Evolutionary conservation across 2,329 filamentous ascomycete species (phyloP).

Genomic region (Calcarisporium arbuscula): DNA sequence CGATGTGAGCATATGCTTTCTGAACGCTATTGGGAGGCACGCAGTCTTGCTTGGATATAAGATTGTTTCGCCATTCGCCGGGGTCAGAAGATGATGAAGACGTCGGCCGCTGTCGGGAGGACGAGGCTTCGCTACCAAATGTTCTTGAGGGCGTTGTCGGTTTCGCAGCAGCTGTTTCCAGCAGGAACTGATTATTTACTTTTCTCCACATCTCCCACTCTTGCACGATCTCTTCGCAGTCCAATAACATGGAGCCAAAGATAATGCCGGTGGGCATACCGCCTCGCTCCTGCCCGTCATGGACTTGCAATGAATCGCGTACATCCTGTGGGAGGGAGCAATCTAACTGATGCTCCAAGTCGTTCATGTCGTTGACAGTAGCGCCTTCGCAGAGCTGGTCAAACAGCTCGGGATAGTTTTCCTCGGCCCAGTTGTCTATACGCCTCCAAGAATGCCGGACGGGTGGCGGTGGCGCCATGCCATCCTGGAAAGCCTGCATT

Average conservation of each 20-base stretch:
- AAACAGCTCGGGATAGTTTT: conserved; percentile 88
- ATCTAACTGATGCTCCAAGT: conserved; percentile 92
- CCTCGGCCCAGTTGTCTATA: conserved; percentile 90
- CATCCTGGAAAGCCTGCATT: conserved; percentile 93
- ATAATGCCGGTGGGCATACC: conserved; percentile 87
- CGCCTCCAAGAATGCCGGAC: conserved; percentile 86
- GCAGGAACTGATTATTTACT: conserved; percentile 85
- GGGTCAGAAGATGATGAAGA: conserved; percentile 46
- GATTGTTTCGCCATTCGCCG: conserved; percentile 72
- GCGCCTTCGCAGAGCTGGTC: conserved; percentile 91
- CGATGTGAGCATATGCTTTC: conserved; percentile 86
- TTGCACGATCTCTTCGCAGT: conserved; percentile 96
- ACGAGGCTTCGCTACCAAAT: conserved; percentile 60
- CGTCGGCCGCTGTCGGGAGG: conserved; percentile 51
- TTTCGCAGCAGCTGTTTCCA: conserved; percentile 48
- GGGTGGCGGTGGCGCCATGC: conserved; percentile 82
- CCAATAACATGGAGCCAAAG: conserved; percentile 89
- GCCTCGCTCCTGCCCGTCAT: conserved; percentile 96
- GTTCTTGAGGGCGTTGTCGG: conserved; percentile 65
- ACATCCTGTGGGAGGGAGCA: conserved; percentile 91
- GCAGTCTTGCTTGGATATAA: conserved; percentile 78
- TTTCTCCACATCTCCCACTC: conserved; percentile 96
- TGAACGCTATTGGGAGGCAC: conserved; percentile 83
- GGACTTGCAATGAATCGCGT: conserved; percentile 80
- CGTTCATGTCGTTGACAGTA: conserved; percentile 91